Conservation (phyloP, 108 stramenopile species). For the Epithemia pelagica region DNA sequence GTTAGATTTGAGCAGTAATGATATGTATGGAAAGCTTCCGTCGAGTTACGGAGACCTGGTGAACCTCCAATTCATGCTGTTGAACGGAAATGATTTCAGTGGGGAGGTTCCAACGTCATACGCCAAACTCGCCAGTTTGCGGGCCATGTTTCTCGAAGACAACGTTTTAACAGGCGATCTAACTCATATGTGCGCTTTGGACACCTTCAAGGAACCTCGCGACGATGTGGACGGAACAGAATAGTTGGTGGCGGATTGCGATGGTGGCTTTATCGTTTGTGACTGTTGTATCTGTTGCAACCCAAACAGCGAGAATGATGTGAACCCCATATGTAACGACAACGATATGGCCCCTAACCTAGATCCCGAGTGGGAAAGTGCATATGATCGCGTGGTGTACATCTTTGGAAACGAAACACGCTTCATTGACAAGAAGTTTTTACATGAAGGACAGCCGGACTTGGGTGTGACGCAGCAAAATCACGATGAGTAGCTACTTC, state of each 20-base stretch:
- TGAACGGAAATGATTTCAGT: slow-evolving; percentile 12
- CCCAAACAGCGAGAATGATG: background rate
- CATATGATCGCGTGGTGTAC: background rate
- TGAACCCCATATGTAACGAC: background rate
- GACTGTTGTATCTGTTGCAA: slow-evolving; percentile 7
- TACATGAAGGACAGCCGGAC: too few relatives aligned
- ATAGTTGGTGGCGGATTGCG: slow-evolving; percentile 5
- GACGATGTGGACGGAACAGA: slow-evolving; percentile 1
- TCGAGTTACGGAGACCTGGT: background rate
- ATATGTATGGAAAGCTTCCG: slow-evolving; percentile 8
- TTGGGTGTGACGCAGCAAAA: too few relatives aligned
- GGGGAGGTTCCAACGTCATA: slow-evolving; percentile 9
- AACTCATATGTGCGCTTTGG: background rate
- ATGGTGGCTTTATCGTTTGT: background rate
- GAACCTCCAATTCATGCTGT: slow-evolving; percentile 5
- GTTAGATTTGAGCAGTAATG: slow-evolving; percentile 18
- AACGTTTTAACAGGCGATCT: slow-evolving; percentile 5
- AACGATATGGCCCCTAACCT: background rate
- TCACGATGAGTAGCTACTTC: too few relatives aligned
- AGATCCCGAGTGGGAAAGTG: background rate
- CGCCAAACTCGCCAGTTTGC: slow-evolving; percentile 1
- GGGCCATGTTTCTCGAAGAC: background rate
- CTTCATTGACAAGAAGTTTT: background rate
- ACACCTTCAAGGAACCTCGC: background rate
- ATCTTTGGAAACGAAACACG: background rate